Conservation (phyloP, 2,329 filamentous ascomycete species). For the Aspergillus niger region DNA sequence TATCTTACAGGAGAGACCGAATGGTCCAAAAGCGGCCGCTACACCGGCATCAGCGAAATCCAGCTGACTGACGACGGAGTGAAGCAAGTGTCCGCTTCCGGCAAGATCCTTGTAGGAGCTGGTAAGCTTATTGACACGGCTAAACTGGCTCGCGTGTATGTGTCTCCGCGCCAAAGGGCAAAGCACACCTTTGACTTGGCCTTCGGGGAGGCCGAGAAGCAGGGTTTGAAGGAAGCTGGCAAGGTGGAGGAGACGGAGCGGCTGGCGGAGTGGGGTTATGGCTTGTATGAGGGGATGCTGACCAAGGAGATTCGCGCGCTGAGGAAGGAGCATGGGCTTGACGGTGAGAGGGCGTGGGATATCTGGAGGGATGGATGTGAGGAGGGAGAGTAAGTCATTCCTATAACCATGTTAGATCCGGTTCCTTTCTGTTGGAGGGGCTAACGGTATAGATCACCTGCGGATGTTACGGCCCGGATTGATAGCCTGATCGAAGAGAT, state of each 20-base stretch:
- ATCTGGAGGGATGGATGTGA: conserved; percentile 63
- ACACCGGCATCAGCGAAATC: conserved; percentile 68
- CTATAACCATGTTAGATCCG: too few species aligned
- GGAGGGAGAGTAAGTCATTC: conserved; percentile 51
- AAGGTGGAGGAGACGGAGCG: conserved; percentile 53
- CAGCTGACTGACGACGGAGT: conserved; percentile 45
- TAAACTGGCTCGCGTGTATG: conserved; percentile 50
- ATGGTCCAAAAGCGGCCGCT: conserved; percentile 12
- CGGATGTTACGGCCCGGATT: conserved; percentile 45
- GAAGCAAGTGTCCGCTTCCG: conserved; percentile 50
- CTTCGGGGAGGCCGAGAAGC: conserved; percentile 33
- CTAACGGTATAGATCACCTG: conserved; percentile 28
- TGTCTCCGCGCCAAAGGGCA: conserved; percentile 55
- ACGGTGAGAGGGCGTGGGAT: conserved; percentile 54
- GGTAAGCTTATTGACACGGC: conserved; percentile 56
- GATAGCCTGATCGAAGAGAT: conserved; percentile 48
- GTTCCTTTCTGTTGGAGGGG: conserved; percentile 1
- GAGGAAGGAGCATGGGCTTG: conserved; percentile 52
- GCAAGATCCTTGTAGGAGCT: conserved; percentile 50
- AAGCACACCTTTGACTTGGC: conserved; percentile 53
- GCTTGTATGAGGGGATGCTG: conserved; percentile 62
- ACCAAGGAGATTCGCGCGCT: conserved; percentile 52
- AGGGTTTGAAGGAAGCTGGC: conserved; percentile 21
- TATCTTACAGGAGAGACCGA: conserved; percentile 10
- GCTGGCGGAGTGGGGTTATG: conserved; percentile 65